A percentile compares a stretch with the other conserved stretches of the same genome.
Evolutionary conservation across 2,329 filamentous ascomycete species (phyloP).

Genomic region (Chaetomiaceae sp.): DNA sequence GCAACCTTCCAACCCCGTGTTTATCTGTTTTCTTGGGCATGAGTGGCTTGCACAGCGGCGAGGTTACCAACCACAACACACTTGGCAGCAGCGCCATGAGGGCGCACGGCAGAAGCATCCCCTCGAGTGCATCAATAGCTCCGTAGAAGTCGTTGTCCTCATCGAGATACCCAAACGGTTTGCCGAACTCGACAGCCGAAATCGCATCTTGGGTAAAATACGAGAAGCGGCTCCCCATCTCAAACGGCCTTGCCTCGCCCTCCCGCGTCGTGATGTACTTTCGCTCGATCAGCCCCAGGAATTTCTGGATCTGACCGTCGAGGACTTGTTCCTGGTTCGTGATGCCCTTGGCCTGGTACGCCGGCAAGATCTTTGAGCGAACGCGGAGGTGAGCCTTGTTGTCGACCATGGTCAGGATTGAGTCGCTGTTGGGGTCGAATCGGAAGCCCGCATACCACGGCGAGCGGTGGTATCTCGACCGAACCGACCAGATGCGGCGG

Average conservation of each 20-base stretch:
- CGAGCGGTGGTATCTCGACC: background rate
- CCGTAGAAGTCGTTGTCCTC: background rate
- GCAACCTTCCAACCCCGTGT: background rate
- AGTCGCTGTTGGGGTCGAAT: background rate
- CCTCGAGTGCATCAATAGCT: background rate
- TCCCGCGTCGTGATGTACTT: background rate
- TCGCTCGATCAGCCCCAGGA: background rate
- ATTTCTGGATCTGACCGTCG: background rate
- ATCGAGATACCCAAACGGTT: background rate
- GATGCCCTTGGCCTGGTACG: background rate
- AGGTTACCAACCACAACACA: background rate
- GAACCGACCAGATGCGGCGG: background rate
- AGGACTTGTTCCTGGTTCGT: background rate
- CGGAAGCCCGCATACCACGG: background rate
- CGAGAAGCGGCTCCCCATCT: background rate
- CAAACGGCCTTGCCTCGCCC: background rate
- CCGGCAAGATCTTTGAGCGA: background rate
- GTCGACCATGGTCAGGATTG: background rate
- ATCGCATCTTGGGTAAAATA: background rate
- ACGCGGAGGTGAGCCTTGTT: background rate
- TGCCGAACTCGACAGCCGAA: background rate
- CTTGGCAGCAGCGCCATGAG: background rate
- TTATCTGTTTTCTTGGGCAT: background rate
- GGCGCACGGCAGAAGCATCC: background rate
- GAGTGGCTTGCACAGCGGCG: background rate